These are phyloP conservation scores for Calonectria naviculata DNA, from an alignment of 2,329 filamentous ascomycete species.

Conservation along the genomic window DNA sequence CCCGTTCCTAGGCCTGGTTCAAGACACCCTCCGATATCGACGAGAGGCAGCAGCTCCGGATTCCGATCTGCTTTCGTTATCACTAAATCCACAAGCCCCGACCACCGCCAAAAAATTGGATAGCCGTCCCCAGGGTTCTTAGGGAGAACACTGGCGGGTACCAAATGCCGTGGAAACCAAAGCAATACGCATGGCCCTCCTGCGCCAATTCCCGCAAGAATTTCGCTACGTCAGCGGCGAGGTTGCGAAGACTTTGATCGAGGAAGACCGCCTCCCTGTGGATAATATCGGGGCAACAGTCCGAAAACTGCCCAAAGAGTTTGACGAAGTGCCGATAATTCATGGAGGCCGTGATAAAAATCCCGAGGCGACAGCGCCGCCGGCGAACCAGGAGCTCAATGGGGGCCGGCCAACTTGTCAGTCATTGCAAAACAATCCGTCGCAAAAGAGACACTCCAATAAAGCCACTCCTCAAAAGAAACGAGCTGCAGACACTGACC, in stretches of 20 bases:
- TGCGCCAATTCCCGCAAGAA: constrained; percentile 5
- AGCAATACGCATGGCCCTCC: constrained; percentile 4
- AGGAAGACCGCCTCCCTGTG: constrained; percentile 15
- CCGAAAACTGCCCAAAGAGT: not conserved
- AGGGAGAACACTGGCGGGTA: not conserved
- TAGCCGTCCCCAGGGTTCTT: not conserved
- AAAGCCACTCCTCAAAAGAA: not conserved
- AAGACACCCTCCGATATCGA: not conserved
- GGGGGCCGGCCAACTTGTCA: not conserved
- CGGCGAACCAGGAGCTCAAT: not conserved
- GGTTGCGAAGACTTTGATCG: constrained; percentile 21
- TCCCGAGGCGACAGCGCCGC: not conserved
- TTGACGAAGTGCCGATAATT: not conserved
- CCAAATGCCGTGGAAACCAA: not conserved
- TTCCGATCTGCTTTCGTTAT: not conserved
- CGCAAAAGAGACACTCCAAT: not conserved
- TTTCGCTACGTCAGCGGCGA: not conserved
- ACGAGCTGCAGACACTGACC: not conserved
- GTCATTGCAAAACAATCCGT: not conserved
- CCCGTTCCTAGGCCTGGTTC: constrained; percentile 16
- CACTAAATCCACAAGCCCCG: not conserved
- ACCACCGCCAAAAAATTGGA: not conserved
- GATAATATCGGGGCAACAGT: not conserved
- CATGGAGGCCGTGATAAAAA: not conserved
- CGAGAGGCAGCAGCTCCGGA: not conserved